phyloP scores from a whole-genome alignment of 371 early-diverging fungal genomes.

The Funneliformis caledonium region DNA sequence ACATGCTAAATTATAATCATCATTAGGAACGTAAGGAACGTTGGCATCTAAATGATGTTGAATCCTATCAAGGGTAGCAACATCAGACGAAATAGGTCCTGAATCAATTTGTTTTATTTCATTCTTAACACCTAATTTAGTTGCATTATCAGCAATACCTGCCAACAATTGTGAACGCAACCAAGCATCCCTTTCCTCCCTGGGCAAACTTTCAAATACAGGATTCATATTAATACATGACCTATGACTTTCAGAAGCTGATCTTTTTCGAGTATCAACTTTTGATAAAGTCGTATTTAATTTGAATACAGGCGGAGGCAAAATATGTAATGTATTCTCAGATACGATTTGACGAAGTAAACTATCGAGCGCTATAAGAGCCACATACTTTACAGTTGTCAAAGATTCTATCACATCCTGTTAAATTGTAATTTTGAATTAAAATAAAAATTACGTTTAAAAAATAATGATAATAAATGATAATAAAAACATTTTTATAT shows the following conservation, averaged over 20 bases:
- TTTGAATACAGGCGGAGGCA: neutral
- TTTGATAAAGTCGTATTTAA: neutral
- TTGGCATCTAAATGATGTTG: conserved; percentile 45
- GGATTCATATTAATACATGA: neutral
- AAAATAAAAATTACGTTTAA: neutral
- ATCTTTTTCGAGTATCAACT: neutral
- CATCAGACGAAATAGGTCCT: conserved; percentile 42
- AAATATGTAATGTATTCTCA: neutral
- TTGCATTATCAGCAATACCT: conserved; percentile 38
- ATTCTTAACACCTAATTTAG: conserved; percentile 19
- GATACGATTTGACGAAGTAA: conserved; percentile 28
- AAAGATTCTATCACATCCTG: conserved; percentile 39
- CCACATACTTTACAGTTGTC: conserved; percentile 25
- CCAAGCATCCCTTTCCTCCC: conserved; percentile 15
- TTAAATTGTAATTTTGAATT: neutral
- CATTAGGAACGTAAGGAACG: conserved; percentile 40
- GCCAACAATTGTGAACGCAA: conserved; percentile 33
- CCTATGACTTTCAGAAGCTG: neutral
- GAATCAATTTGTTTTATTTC: conserved; percentile 32
- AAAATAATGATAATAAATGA: neutral
- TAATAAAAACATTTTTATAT: neutral
- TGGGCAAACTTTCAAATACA: neutral
- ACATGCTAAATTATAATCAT: conserved; percentile 53
- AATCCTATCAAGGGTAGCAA: conserved; percentile 47
- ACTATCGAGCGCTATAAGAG: conserved; percentile 32